phyloP scores from a whole-genome alignment of 345 rosid genomes.

The Sapria himalayana region DNA sequence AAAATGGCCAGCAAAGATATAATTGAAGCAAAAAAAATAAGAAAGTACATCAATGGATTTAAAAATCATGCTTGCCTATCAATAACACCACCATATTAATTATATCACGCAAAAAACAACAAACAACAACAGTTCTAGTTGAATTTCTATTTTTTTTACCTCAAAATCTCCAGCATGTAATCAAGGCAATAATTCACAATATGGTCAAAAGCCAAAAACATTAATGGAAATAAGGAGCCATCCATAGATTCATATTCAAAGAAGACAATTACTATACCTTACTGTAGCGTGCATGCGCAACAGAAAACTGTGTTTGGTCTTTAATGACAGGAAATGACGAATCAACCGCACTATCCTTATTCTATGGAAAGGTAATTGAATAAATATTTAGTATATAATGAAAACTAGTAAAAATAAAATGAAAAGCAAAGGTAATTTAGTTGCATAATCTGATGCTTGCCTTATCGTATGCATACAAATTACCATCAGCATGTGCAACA shows the following conservation, averaged over 20 bases:
- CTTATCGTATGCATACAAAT: constrained; percentile 86
- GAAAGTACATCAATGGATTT: too few species aligned
- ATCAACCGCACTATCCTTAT: constrained; percentile 82
- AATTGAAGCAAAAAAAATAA: too few species aligned
- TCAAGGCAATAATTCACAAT: too few species aligned
- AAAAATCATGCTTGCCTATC: too few species aligned
- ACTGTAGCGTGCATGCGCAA: constrained; percentile 77
- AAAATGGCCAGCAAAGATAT: too few species aligned
- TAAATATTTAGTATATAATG: constrained; percentile 5
- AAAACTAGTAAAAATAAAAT: constrained; percentile 6
- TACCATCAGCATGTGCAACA: constrained; percentile 97
- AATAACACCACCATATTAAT: too few species aligned
- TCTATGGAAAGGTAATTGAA: constrained; percentile 18
- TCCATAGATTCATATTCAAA: constrained; percentile 1
- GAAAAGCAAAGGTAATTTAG: constrained; percentile 2
- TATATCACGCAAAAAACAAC: too few species aligned
- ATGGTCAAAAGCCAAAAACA: too few species aligned
- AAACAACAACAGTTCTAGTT: too few species aligned
- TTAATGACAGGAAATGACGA: constrained; percentile 82
- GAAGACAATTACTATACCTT: constrained; percentile 30
- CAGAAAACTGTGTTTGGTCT: constrained; percentile 71
- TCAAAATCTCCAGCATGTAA: too few species aligned
- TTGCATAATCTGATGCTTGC: constrained; percentile 27
- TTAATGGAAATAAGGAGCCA: constrained; percentile 1
- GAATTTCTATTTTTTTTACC: too few species aligned